Conservation (phyloP, 805 yeast genomes). For the Saturnispora sekii region DNA sequence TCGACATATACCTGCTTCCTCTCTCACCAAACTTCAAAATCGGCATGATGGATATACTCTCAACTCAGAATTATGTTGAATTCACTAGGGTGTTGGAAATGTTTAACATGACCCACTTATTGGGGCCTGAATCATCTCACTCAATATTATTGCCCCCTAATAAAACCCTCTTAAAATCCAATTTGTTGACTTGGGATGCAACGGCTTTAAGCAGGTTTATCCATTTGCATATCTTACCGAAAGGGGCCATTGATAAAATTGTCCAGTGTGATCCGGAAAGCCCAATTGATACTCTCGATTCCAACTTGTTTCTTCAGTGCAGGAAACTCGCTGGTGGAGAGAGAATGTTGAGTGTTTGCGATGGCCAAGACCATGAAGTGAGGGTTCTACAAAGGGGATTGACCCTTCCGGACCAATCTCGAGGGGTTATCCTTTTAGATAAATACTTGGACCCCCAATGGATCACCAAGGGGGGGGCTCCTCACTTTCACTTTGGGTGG, state of each 20-base stretch:
- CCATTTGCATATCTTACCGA: conserved; percentile 60
- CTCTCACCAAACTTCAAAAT: conserved; percentile 51
- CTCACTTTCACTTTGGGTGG: conserved; percentile 55
- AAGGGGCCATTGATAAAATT: conserved; percentile 37
- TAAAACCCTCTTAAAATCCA: conserved; percentile 43
- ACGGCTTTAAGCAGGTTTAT: conserved; percentile 41
- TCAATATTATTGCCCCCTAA: conserved; percentile 71
- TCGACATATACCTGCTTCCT: conserved; percentile 30
- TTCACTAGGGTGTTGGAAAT: conserved; percentile 36
- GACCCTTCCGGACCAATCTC: conserved; percentile 26
- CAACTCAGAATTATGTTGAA: conserved; percentile 41
- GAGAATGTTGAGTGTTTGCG: conserved; percentile 31
- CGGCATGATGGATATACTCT: conserved; percentile 44
- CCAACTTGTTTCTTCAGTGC: conserved; percentile 36
- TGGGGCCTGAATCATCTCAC: conserved; percentile 31
- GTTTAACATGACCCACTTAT: conserved; percentile 33
- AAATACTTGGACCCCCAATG: conserved; percentile 57
- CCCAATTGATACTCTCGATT: conserved; percentile 34
- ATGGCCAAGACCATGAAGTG: conserved; percentile 49
- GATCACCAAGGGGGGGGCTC: conserved; percentile 35
- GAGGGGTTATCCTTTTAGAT: conserved; percentile 58
- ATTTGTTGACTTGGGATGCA: conserved; percentile 31
- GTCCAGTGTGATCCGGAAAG: conserved; percentile 35
- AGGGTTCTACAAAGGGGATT: conserved; percentile 55
- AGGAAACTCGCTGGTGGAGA: conserved; percentile 31